Base-by-base conservation (phyloP, 768 basidiomycete genomes). In the Rhizopogon rudus region DNA sequence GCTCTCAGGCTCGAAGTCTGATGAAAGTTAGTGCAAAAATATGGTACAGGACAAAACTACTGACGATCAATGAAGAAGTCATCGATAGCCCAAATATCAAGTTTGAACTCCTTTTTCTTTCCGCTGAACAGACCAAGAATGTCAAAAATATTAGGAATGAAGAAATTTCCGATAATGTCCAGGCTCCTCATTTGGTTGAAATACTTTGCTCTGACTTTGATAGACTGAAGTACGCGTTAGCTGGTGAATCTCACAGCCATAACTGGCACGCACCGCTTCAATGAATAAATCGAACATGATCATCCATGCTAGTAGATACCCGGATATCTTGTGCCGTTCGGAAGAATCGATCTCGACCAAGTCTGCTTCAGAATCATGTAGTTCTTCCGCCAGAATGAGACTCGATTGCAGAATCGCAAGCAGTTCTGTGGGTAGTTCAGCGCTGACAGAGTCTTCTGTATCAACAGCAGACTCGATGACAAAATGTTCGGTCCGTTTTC, bases 391-490 rank as follows among this genome's bases (percentile, higher is more conserved):
- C 0, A 72, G 65, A 8, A 72, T 62, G 25, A 86, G 61, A 44
- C 68, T 75, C 37, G 71, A 73, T 54, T 80, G 80, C 12, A 96
- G 66, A 28, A 94, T 75, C 5, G 72, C 68, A 14, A 96, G 59
- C 20, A 97, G 73, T 61, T 91, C 87, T 0, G 51, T 10, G 0
- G 95, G 92, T 10, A 96, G 72, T 22, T 80, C 75, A 20, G 81
- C 73, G 44, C 77, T 76, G 35, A 81, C 65, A 2, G 65, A 63
- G 3, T 74, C 79, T 50, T 91, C 87, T 0, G 81, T 77, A 45
- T 93, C 89, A 13, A 93, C 87, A 6, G 85, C 91, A 2, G 87
- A 86, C 63, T 98, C 93, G 39, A 98, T 82, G 28, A 97, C 92
- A 42, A 94, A 76, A 55, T 89, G 72, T 53, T 94, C 88, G 0